Base-by-base conservation (phyloP, 768 basidiomycete species). In the Sarcomyxa edulis region DNA sequence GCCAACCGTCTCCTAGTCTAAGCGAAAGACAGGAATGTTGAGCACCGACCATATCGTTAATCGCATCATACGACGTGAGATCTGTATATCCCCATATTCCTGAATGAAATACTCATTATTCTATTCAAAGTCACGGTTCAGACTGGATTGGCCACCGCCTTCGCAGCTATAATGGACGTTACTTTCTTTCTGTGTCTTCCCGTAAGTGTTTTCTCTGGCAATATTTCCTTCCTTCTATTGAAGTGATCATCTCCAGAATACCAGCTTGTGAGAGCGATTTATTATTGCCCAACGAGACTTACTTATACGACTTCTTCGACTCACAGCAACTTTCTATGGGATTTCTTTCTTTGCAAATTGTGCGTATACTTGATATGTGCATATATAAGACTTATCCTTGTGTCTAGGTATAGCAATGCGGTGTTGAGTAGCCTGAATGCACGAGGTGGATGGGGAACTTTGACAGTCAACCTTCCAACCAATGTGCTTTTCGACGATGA, bases 51-150 rank as follows among this genome's bases (percentile, higher is more conserved):
- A 32, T 32, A 19, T 37, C 12, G 31, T 43, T 11, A 37, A 43
- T 15, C 29, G 30, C 16, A 43, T 43, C 8, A 37, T 37, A 21
- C 18, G 26, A 10, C 15, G 42, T 43, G 30, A 20, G 42, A 5
- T 15, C 15, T 23, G 11, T 3, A 6, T 34, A 3, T n/a, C n/a
- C n/a, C 5, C 6, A 6, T 6, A 6, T 21, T 23, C 12, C 29
- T 16, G n/a, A n/a, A n/a, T n/a, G n/a, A n/a, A n/a, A 12, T n/a
- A 3, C 4, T 21, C 12, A 12, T 12, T n/a, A n/a, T n/a, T n/a
- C n/a, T n/a, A n/a, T n/a, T 8, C n/a, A n/a, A n/a, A 43, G 42
- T 43, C 2, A 43, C 42, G 20, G 36, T 43, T 19, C 42, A 43
- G 23, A 43, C 42, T 3, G 42, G 42, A 3, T 11, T 43, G 29